These are phyloP conservation scores for Paulownia fortunei DNA, from an alignment of 257 asterid species.

Conservation along the genomic window DNA sequence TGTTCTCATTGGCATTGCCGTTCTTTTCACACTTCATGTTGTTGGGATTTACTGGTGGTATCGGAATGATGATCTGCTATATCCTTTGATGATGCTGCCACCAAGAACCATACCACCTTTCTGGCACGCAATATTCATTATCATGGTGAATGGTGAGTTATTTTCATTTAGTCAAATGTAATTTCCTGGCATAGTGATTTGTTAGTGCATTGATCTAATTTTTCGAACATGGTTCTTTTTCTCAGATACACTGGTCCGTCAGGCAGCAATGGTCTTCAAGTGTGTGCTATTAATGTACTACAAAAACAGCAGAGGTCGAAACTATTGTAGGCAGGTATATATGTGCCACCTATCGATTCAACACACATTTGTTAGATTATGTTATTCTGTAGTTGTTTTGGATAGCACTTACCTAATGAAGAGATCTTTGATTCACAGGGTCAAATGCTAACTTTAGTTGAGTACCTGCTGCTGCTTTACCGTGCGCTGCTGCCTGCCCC, in stretches of 20 bases:
- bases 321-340: constrained; percentile 79
- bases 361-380: neutral
- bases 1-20: constrained; percentile 53
- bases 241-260: constrained; percentile 82
- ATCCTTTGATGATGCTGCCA: constrained; percentile 85
- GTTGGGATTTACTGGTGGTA: constrained; percentile 85
- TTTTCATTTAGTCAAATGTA: constrained; percentile 17
- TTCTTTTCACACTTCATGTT: constrained; percentile 64
- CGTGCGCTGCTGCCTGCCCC: constrained; percentile 92
- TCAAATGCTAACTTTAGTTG: constrained; percentile 82
- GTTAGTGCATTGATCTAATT: constrained; percentile 25
- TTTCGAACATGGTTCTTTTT: constrained; percentile 18
- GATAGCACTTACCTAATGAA: constrained; percentile 20
- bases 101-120: constrained; percentile 86
- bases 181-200: constrained; percentile 19
- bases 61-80: constrained; percentile 66
- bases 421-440: constrained; percentile 53
- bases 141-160: constrained; percentile 86
- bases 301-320: constrained; percentile 76
- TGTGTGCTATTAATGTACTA: constrained; percentile 70
- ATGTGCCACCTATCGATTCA: neutral
- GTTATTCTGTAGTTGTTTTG: constrained; percentile 9
- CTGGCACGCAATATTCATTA: constrained; percentile 88
- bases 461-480: constrained; percentile 75
- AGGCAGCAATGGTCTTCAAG: constrained; percentile 79